Conservation (phyloP, 192 early-diverging fungal species). For the Linnemannia schmuckeri region DNA sequence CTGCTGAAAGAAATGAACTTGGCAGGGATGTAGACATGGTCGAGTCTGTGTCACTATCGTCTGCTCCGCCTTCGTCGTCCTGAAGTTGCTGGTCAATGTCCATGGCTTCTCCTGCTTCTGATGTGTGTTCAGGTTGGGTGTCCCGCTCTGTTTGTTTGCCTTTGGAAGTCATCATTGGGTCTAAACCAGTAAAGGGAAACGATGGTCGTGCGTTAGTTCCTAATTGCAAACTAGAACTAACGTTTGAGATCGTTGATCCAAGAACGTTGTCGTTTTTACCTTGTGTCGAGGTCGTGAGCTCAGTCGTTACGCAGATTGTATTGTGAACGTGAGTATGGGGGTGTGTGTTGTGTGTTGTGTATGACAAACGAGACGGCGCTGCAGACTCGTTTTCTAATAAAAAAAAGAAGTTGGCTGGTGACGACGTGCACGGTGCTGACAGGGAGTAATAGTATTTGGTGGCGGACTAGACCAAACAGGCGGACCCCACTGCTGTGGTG, state of each 20-base stretch:
- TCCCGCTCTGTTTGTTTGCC: background rate
- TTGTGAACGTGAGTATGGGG: background rate
- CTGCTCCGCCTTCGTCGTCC: background rate
- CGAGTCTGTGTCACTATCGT: conserved; percentile 23
- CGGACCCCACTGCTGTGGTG: background rate
- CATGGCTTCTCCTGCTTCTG: conserved; percentile 5
- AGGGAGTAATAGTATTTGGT: conserved; percentile 1
- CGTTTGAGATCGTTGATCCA: background rate
- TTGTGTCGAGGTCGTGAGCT: background rate
- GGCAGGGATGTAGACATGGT: conserved; percentile 42
- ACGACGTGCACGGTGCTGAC: background rate
- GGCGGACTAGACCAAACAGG: background rate
- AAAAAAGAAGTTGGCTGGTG: background rate
- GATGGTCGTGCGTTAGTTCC: background rate
- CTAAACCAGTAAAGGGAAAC: background rate
- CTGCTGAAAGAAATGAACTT: conserved; percentile 21
- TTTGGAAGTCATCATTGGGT: background rate
- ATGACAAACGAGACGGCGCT: background rate
- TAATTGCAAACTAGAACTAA: background rate
- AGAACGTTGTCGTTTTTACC: background rate
- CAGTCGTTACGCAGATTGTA: background rate
- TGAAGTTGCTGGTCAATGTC: conserved; percentile 26
- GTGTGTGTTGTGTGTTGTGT: background rate
- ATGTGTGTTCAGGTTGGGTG: background rate
- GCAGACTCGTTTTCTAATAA: background rate